Conservation (phyloP, 257 asterid genomes). For the Ilex aquifolium region DNA sequence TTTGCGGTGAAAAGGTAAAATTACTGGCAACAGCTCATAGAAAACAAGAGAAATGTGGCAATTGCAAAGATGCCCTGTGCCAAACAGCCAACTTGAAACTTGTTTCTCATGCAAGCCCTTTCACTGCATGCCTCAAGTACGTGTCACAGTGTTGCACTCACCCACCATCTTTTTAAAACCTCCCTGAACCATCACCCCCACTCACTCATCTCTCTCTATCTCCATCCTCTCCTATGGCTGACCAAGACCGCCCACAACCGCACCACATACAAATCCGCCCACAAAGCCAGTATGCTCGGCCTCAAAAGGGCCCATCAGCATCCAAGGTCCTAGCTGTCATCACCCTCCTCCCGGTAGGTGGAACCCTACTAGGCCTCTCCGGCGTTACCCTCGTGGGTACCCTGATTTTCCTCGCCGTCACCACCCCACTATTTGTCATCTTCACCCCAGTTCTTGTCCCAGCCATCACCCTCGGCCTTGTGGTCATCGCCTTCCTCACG, state of each 20-base stretch:
- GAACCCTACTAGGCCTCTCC: constrained; percentile 4
- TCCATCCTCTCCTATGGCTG: too few relatives aligned
- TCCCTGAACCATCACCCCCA: too few relatives aligned
- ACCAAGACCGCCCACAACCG: too few relatives aligned
- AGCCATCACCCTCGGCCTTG: neutral
- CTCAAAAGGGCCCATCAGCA: neutral
- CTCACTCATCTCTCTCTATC: too few relatives aligned
- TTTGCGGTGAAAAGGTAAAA: too few relatives aligned
- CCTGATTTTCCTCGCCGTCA: constrained; percentile 8
- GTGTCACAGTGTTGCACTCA: constrained; percentile 10
- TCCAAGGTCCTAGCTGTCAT: constrained; percentile 2
- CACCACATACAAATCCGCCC: too few relatives aligned
- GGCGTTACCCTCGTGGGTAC: constrained; percentile 17
- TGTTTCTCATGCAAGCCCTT: constrained; percentile 14
- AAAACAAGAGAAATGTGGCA: too few relatives aligned
- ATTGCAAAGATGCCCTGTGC: too few relatives aligned
- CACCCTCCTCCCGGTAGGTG: constrained; percentile 13
- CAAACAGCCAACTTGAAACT: constrained; percentile 3
- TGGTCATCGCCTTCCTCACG: constrained; percentile 11
- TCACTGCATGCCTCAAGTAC: constrained; percentile 10
- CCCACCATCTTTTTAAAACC: neutral
- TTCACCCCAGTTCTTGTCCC: constrained; percentile 24
- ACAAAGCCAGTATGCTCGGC: too few relatives aligned
- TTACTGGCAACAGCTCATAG: too few relatives aligned
- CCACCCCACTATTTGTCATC: constrained; percentile 14